Evolutionary conservation across 1,139 yeast species (phyloP).

Genomic region (Geotrichum phurueaensis): DNA sequence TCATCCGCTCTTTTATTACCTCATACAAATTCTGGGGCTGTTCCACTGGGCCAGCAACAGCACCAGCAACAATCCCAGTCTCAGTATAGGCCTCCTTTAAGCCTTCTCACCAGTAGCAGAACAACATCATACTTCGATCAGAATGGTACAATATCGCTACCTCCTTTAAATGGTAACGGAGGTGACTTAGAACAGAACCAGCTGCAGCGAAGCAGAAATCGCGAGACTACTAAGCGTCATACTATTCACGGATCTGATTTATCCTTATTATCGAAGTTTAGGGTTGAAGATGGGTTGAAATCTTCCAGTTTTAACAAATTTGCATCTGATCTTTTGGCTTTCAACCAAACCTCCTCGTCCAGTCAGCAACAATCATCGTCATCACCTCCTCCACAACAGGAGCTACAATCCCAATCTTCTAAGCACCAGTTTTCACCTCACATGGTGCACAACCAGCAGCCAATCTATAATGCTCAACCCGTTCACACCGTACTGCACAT

Average conservation of each 20-base stretch:
- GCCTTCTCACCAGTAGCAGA: background rate
- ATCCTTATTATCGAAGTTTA: constrained; percentile 7
- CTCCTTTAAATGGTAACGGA: constrained; percentile 7
- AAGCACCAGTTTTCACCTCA: background rate
- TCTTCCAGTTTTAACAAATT: background rate
- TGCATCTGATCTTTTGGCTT: background rate
- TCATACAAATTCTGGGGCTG: background rate
- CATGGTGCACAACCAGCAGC: background rate
- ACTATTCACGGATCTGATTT: constrained; percentile 13
- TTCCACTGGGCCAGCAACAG: background rate
- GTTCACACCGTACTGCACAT: background rate
- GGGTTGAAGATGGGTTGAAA: constrained; percentile 4
- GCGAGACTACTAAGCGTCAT: constrained; percentile 2
- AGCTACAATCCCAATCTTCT: background rate
- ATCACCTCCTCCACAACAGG: background rate
- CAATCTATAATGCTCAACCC: background rate
- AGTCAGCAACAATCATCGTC: constrained; percentile 1
- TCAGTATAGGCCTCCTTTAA: background rate
- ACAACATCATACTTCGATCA: constrained; percentile 4
- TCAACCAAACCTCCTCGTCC: background rate
- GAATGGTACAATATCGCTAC: constrained; percentile 11
- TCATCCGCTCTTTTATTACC: background rate
- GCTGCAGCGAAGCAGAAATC: background rate
- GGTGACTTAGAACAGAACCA: background rate
- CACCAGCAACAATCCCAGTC: background rate